Evolutionary conservation across 352 stramenopile species (phyloP).

Genomic region (Pythium sukuiense): DNA sequence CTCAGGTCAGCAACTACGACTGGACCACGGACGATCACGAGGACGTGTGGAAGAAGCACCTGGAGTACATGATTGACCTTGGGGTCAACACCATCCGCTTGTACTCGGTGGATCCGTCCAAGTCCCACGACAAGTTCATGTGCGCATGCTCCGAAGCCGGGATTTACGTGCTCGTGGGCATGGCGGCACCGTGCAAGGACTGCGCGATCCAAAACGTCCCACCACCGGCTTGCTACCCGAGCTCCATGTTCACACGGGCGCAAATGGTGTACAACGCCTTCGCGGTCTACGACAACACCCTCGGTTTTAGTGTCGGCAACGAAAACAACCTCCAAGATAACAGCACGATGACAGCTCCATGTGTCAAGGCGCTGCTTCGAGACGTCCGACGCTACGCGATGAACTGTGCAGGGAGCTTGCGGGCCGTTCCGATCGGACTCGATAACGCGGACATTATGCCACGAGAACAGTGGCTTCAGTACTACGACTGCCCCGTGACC

Average conservation of each 20-base stretch:
- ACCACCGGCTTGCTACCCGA: slow-evolving; percentile 48
- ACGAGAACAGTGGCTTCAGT: slow-evolving; percentile 38
- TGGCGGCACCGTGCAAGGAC: slow-evolving; percentile 41
- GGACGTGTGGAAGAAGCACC: slow-evolving; percentile 48
- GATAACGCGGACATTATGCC: slow-evolving; percentile 50
- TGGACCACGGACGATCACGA: slow-evolving; percentile 62
- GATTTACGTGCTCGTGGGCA: slow-evolving; percentile 57
- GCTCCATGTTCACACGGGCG: slow-evolving; percentile 38
- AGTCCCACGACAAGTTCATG: slow-evolving; percentile 80
- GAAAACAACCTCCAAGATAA: slow-evolving; percentile 44
- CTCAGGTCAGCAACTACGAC: slow-evolving; percentile 51
- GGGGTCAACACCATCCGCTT: slow-evolving; percentile 71
- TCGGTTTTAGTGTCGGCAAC: slow-evolving; percentile 53
- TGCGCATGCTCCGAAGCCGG: slow-evolving; percentile 49
- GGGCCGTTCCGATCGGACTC: slow-evolving; percentile 47
- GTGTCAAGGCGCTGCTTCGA: slow-evolving; percentile 50
- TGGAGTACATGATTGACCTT: slow-evolving; percentile 55
- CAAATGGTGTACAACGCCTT: slow-evolving; percentile 60
- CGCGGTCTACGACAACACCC: slow-evolving; percentile 58
- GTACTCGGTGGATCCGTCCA: slow-evolving; percentile 61
- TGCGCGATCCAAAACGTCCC: slow-evolving; percentile 38
- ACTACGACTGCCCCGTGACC: slow-evolving; percentile 48
- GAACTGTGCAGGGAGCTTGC: slow-evolving; percentile 33
- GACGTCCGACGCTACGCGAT: slow-evolving; percentile 45
- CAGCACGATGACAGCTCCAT: slow-evolving; percentile 38